These are phyloP conservation scores for Aureobasidium vineae DNA, from an alignment of 2,329 filamentous ascomycete species.

Conservation along the genomic window DNA sequence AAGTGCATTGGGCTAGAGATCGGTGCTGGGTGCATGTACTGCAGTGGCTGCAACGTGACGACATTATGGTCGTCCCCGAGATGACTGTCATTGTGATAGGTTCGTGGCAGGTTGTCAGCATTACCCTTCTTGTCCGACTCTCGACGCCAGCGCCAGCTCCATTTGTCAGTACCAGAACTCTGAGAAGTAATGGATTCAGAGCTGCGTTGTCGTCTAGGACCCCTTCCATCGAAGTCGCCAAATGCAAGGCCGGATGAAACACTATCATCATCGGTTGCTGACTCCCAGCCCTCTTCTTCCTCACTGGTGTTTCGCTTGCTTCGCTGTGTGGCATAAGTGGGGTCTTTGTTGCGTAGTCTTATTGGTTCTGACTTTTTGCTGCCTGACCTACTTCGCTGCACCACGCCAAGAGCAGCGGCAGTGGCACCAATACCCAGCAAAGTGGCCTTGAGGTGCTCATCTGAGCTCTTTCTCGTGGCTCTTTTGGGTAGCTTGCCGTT, in stretches of 20 bases:
- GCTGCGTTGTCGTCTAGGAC: conserved; percentile 45
- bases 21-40: conserved; percentile 65
- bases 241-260: conserved; percentile 61
- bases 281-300: conserved; percentile 58
- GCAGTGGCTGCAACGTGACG: conserved; percentile 53
- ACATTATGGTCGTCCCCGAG: neutral
- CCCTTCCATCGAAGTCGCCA: conserved; percentile 48
- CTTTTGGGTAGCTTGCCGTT: conserved; percentile 30
- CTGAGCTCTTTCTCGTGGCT: conserved; percentile 36
- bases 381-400: conserved; percentile 38
- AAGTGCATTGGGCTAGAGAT: conserved; percentile 64
- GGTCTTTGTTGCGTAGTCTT: conserved; percentile 38
- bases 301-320: conserved; percentile 37
- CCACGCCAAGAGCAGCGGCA: conserved; percentile 49
- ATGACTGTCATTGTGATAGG: neutral
- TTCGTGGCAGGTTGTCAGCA: neutral
- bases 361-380: conserved; percentile 37
- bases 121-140: conserved; percentile 44
- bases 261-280: conserved; percentile 56
- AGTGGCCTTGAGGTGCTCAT: conserved; percentile 49
- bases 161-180: conserved; percentile 56
- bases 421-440: conserved; percentile 50
- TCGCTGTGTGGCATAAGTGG: conserved; percentile 31
- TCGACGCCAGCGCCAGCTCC: conserved; percentile 61
- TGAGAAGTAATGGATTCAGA: conserved; percentile 55